These are phyloP conservation scores for Bassia scoparia DNA, from an alignment of 148 eudicot genomes.

Conservation along the genomic window DNA sequence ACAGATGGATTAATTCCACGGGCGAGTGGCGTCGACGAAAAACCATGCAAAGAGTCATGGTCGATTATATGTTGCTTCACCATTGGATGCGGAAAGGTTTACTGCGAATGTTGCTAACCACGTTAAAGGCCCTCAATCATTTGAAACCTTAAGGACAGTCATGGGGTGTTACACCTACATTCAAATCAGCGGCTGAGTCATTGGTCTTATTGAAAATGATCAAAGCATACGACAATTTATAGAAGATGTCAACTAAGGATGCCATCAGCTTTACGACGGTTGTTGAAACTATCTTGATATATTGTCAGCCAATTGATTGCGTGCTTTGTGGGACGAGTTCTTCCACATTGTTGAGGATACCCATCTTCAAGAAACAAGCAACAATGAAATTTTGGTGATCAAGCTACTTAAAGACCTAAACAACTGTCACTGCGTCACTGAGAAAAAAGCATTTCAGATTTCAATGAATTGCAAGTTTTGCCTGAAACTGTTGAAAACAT, in stretches of 20 bases:
- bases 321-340: too few species aligned
- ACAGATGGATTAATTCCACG: neutral
- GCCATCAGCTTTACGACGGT: neutral
- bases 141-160: neutral
- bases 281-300: neutral
- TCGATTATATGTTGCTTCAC: neutral
- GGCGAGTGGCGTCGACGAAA: neutral
- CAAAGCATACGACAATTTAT: neutral
- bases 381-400: too few species aligned
- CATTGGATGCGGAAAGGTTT: neutral
- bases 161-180: too few species aligned
- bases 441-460: too few species aligned
- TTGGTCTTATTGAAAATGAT: neutral
- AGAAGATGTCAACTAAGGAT: neutral
- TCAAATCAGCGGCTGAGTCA: neutral
- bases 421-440: too few species aligned
- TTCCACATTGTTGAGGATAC: too few species aligned
- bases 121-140: neutral
- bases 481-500: neutral
- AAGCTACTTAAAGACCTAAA: too few species aligned
- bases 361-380: too few species aligned
- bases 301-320: neutral
- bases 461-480: too few species aligned
- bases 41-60: neutral
- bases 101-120: neutral